phyloP scores from a whole-genome alignment of 805 yeast species.

The Kurtzmaniella cleridarum region DNA sequence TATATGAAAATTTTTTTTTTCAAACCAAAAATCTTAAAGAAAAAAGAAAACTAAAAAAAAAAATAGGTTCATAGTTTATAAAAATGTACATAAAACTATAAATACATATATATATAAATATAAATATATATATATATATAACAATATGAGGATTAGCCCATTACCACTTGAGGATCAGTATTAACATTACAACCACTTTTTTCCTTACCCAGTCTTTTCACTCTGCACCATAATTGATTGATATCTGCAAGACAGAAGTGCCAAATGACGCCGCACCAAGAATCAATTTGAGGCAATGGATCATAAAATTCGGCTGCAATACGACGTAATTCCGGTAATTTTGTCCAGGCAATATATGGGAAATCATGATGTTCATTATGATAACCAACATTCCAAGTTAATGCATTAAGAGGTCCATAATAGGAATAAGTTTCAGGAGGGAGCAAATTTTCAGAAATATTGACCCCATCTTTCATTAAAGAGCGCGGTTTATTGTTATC shows the following conservation, averaged over 20 bases:
- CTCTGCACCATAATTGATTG: conserved; percentile 75
- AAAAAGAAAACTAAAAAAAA: background rate
- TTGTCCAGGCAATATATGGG: conserved; percentile 90
- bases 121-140: no score
- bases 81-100: no score
- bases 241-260: conserved; percentile 65
- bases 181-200: conserved; percentile 26
- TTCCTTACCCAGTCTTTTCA: conserved; percentile 52
- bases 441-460: conserved; percentile 23
- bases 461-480: conserved; percentile 11
- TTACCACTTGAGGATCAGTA: conserved; percentile 2
- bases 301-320: conserved; percentile 80
- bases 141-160: no score
- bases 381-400: conserved; percentile 91
- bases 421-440: conserved; percentile 85
- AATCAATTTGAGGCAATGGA: conserved; percentile 67
- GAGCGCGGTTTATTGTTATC: conserved; percentile 43
- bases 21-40: background rate
- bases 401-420: conserved; percentile 69
- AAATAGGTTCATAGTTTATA: background rate
- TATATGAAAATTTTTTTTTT: background rate
- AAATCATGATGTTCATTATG: conserved; percentile 96
- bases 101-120: no score
- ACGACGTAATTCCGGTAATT: conserved; percentile 54
- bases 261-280: conserved; percentile 75